phyloP scores from a whole-genome alignment of 495 filamentous ascomycete species.

The Talaromyces borbonicus region DNA sequence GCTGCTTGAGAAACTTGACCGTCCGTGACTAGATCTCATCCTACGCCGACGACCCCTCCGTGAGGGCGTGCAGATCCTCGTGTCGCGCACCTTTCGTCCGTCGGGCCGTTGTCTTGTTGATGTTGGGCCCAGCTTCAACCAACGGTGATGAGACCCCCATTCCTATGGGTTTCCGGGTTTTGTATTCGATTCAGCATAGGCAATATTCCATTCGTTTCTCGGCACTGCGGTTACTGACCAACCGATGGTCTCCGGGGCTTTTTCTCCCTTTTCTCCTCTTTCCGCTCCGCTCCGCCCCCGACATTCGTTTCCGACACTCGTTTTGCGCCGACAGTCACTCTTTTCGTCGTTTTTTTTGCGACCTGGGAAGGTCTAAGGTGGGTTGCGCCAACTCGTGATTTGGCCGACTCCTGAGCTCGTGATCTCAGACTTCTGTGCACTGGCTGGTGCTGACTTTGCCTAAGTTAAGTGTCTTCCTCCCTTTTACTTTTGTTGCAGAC shows the following conservation, averaged over 20 bases:
- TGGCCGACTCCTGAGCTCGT: neutral
- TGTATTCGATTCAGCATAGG: neutral
- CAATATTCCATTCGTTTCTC: conserved; percentile 1
- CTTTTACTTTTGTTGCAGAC: too few species aligned
- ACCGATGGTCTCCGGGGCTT: neutral
- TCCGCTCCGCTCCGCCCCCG: neutral
- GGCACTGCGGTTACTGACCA: neutral
- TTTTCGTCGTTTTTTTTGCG: neutral
- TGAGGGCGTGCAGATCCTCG: neutral
- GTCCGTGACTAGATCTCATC: neutral
- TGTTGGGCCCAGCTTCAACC: neutral
- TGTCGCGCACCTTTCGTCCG: neutral
- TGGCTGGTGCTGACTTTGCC: too few species aligned
- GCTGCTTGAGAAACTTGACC: neutral
- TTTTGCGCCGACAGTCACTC: neutral
- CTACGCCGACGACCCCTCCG: neutral
- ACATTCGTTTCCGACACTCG: neutral
- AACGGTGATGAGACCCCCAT: conserved; percentile 1
- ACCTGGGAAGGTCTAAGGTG: conserved; percentile 1
- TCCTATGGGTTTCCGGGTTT: neutral
- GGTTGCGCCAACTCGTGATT: neutral
- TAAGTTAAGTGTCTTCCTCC: neutral
- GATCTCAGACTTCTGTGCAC: neutral
- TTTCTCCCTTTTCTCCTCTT: neutral
- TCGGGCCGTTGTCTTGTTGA: neutral